These are phyloP conservation scores for Dryas integrifolia DNA, from an alignment of 331 rosid genomes.

Conservation along the genomic window DNA sequence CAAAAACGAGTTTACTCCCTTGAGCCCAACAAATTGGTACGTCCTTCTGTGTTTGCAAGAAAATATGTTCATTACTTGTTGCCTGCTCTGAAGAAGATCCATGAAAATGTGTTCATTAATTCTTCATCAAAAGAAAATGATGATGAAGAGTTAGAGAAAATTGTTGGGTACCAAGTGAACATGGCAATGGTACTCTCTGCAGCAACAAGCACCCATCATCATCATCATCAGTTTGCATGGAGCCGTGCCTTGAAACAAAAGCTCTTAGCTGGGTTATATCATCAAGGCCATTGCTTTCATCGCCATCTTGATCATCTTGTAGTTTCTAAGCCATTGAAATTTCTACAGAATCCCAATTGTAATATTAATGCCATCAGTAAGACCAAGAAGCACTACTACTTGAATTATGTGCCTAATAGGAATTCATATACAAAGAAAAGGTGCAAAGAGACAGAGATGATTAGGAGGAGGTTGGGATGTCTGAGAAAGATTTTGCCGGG, in stretches of 20 bases:
- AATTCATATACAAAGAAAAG: neutral
- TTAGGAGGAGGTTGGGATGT: constrained; percentile 28
- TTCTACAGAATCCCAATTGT: neutral
- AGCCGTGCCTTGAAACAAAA: constrained; percentile 46
- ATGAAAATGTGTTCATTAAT: constrained; percentile 13
- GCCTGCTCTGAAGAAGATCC: constrained; percentile 47
- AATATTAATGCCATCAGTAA: too few relatives aligned
- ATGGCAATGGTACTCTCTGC: constrained; percentile 73
- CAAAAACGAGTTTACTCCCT: constrained; percentile 48
- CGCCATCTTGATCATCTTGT: too few relatives aligned
- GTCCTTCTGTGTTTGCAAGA: constrained; percentile 40
- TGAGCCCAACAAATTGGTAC: constrained; percentile 40
- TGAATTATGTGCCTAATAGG: neutral
- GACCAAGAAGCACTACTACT: constrained; percentile 2
- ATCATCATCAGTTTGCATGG: constrained; percentile 47
- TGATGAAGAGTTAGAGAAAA: constrained; percentile 17
- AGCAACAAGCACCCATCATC: neutral
- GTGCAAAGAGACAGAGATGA: constrained; percentile 6
- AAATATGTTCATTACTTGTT: constrained; percentile 46
- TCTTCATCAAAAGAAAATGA: neutral
- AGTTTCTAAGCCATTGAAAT: constrained; percentile 7
- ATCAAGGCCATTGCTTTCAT: too few relatives aligned
- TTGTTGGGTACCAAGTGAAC: constrained; percentile 55
- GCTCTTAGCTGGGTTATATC: constrained; percentile 16
- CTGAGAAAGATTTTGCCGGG: constrained; percentile 62